These are phyloP conservation scores for Backusella morwellensis DNA, from an alignment of 192 early-diverging fungal genomes.

Conservation along the genomic window DNA sequence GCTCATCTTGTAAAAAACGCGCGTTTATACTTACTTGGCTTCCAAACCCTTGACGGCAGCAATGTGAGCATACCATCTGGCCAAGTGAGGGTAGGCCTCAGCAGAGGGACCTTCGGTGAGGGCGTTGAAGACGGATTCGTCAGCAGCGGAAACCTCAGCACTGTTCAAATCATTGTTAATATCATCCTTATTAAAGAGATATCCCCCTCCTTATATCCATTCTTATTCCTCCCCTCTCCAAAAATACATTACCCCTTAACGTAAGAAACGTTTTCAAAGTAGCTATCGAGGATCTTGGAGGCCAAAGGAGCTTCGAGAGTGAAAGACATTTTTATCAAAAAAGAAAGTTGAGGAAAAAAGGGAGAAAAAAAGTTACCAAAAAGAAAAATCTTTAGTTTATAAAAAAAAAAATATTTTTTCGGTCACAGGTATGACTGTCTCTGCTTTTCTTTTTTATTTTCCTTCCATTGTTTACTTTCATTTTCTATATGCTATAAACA, in stretches of 20 bases:
- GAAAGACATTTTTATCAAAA: constrained; percentile 56
- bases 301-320: constrained; percentile 59
- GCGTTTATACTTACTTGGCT: constrained; percentile 46
- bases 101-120: constrained; percentile 72
- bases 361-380: background rate
- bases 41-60: constrained; percentile 50
- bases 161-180: constrained; percentile 35
- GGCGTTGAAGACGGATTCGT: constrained; percentile 84
- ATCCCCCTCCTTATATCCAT: background rate
- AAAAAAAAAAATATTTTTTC: constrained; percentile 24
- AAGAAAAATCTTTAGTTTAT: constrained; percentile 12
- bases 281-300: constrained; percentile 70
- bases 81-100: constrained; percentile 77
- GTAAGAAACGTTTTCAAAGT: constrained; percentile 76
- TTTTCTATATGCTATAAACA: background rate
- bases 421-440: constrained; percentile 10
- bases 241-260: constrained; percentile 64
- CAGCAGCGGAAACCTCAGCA: constrained; percentile 75
- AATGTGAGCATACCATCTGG: constrained; percentile 97
- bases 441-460: background rate
- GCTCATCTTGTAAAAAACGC: background rate
- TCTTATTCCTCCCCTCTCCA: too few species aligned
- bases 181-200: background rate
- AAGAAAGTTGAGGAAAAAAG: constrained; percentile 9
- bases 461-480: background rate